Conservation (phyloP, 2,329 filamentous ascomycete species). For the Chrysoporthe cubensis region DNA sequence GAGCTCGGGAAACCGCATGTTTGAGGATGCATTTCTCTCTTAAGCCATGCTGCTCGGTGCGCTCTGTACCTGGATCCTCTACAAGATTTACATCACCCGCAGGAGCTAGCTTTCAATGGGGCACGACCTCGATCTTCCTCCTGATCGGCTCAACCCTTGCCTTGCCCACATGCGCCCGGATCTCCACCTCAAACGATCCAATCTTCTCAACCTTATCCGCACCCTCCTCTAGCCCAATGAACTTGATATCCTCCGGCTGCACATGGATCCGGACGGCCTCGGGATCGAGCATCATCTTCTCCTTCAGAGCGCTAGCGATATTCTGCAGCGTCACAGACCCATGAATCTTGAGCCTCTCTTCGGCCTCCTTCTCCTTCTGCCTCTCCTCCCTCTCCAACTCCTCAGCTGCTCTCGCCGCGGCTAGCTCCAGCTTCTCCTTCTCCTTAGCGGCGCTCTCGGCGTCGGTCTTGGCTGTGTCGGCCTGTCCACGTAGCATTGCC, state of each 20-base stretch:
- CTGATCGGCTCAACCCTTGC: slow-evolving; percentile 38
- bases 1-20: neutral
- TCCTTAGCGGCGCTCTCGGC: slow-evolving; percentile 17
- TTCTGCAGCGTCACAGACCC: slow-evolving; percentile 48
- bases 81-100: neutral
- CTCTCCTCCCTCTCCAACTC: slow-evolving; percentile 21
- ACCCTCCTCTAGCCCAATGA: slow-evolving; percentile 39
- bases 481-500: slow-evolving; percentile 4
- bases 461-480: slow-evolving; percentile 24
- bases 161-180: slow-evolving; percentile 36
- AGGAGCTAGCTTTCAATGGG: slow-evolving; percentile 32
- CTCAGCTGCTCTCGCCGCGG: slow-evolving; percentile 8
- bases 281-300: slow-evolving; percentile 38
- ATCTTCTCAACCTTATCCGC: slow-evolving; percentile 46
- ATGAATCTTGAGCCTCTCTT: slow-evolving; percentile 40
- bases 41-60: neutral
- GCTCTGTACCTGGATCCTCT: neutral
- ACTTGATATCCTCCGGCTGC: slow-evolving; percentile 40
- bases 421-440: slow-evolving; percentile 3
- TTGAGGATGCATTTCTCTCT: neutral
- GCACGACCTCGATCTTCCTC: slow-evolving; percentile 41
- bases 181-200: slow-evolving; percentile 45
- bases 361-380: slow-evolving; percentile 21
- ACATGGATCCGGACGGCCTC: slow-evolving; percentile 42
- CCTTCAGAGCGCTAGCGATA: slow-evolving; percentile 41